Base-by-base conservation (phyloP, 1,284 basidiomycete genomes). In the Baeospora myosura region DNA sequence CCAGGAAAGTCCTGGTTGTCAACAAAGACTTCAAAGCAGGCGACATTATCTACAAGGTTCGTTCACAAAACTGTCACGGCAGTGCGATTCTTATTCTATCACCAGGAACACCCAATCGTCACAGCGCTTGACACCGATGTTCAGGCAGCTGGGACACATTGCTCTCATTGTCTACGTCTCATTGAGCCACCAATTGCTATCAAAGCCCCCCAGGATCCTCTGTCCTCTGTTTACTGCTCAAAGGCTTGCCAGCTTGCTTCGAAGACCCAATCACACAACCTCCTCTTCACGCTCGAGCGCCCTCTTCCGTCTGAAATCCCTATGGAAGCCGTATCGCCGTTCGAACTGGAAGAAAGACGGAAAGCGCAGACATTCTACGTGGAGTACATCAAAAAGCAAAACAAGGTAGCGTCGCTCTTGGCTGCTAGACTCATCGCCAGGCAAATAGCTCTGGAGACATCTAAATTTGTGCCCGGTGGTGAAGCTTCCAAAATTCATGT, bases 31-130 rank as follows among this genome's bases (percentile, higher is more conserved):
- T 88, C 45, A 63, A 69, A 42, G 69, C 70, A 7, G 87, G 84
- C 35, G 82, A 88, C 40, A 61, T 77, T 32, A 85, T 89, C 40
- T 89, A 87, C 65, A 81, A 73, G 70, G 86, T 80, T 53, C 18
- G 12, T n/a, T 18, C n/a, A 38, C 26, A 8, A 23, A 17, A 2
- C 16, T 30, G 41, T 12, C 5, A 11, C 25, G 29, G 2, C 17
- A 16, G 31, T 26, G 18, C 46, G 24, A 40, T 37, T 3, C 37
- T 29, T 24, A 42, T 28, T 30, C 38, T 38, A 16, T 35, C 22
- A 35, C 7, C 49, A 89, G 86, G 86, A 89, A 66, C 64, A 71
- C 46, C 81, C 86, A 4, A 65, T 88, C 12, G 75, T 84, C 26
- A 65, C 81, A 11, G 74, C 67, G 14, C 72, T 89, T 18, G 86